Evolutionary conservation across 495 filamentous ascomycete genomes (phyloP), one percentile per base, ranked within the genome.

Genomic region (Tetracladium setigerum): DNA sequence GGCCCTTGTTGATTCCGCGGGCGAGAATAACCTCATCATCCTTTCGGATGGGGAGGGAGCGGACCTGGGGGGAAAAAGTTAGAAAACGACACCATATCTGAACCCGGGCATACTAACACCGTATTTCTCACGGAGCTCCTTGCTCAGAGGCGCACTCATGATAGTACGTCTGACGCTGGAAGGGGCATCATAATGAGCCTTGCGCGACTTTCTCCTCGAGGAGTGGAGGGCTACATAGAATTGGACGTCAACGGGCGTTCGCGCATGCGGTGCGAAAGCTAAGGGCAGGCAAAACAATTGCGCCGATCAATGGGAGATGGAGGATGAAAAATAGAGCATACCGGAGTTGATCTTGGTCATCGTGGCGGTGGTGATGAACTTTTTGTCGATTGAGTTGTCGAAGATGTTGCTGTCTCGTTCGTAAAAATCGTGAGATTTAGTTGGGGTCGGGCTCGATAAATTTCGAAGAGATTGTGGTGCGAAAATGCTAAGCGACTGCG

Each of bases 11-110:
- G 69, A 69, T 68, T 58, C 92, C 92, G 46, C 92, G 89, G 59
- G 85, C 78, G 62, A 99, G 82, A 62, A 71, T 69, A 59, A 97
- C 89, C 72, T 95, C 88, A 72, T 99, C 92, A 69, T 95, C 91
- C 72, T 94, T 94, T 76, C 92, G 89, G 78, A 98, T 79, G 63
- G 92, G 92, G 65, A 98, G 95, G 61, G 85, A 84, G 72, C 89
- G 90, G 69, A 95, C 89, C 87, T 95, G 60, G 55, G 41, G 30
- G 38, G n/a, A n/a, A 27, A 14, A 12, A 15, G 46, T 58, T 55
- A 57, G 50, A 45, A 36, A 8, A 13, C 44, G 32, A 10, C 38
- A 16, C n/a, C 16, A 11, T 27, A 42, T 33, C 8, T 44, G 30
- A 31, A 43, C 30, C 10, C 33, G 33, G 50, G 45, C 0, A 15